These are phyloP conservation scores for Penicillium robsamsonii DNA, from an alignment of 495 filamentous ascomycete genomes.

Conservation along the genomic window DNA sequence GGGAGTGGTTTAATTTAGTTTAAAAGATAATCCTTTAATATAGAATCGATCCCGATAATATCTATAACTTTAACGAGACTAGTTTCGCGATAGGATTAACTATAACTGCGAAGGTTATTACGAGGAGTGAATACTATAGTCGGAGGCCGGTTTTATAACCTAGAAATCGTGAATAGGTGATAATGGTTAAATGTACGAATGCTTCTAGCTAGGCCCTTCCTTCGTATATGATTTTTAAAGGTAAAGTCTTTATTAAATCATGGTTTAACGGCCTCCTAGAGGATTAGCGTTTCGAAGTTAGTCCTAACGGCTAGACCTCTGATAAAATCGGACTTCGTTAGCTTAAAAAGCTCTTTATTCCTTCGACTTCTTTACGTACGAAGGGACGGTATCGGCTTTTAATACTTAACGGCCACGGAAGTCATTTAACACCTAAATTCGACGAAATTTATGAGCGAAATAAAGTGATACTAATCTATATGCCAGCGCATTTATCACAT, in stretches of 20 bases:
- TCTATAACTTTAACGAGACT: not conserved
- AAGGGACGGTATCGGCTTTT: not conserved
- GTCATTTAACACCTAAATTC: not conserved
- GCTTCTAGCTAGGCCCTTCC: slow-evolving; percentile 20
- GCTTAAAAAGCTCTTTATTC: slow-evolving; percentile 22
- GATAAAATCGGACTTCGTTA: slow-evolving; percentile 21
- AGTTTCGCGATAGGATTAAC: not conserved
- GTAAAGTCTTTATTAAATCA: slow-evolving; percentile 12
- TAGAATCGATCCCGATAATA: too few species aligned
- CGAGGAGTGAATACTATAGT: not conserved
- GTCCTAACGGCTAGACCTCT: slow-evolving; percentile 30
- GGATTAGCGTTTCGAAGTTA: slow-evolving; percentile 21
- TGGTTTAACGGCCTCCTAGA: slow-evolving; percentile 11
- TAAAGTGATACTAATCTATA: not conserved
- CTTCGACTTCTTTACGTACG: not conserved
- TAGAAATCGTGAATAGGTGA: slow-evolving; percentile 36
- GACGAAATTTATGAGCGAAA: not conserved
- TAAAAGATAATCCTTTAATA: too few species aligned
- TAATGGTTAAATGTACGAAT: slow-evolving; percentile 8
- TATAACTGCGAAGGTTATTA: not conserved
- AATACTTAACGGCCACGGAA: not conserved
- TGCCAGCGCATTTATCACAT: not conserved
- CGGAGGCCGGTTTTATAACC: slow-evolving; percentile 23
- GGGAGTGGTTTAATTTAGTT: too few species aligned
- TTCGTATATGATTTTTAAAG: slow-evolving; percentile 28